These are phyloP conservation scores for Ottelia alismoides DNA, from an alignment of 106 monocot species.

Conservation along the genomic window DNA sequence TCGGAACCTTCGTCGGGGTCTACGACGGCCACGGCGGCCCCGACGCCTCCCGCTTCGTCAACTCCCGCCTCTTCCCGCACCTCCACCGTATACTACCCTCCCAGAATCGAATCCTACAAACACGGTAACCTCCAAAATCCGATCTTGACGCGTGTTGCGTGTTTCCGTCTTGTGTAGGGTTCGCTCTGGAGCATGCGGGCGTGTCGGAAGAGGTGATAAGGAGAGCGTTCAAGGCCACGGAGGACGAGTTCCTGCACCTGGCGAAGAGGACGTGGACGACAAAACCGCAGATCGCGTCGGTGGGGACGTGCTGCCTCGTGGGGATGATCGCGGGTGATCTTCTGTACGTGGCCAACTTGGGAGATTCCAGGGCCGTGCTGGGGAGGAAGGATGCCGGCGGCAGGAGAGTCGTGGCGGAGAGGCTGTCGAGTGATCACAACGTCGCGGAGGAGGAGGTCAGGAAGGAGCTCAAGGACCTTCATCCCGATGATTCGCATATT, in stretches of 20 bases:
- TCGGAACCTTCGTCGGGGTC: constrained; percentile 34
- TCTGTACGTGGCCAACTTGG: constrained; percentile 70
- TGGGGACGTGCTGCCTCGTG: constrained; percentile 61
- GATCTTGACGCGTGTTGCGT: not conserved
- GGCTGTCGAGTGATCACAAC: constrained; percentile 58
- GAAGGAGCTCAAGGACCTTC: constrained; percentile 39
- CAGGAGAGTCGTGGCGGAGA: constrained; percentile 34
- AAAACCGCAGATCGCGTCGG: constrained; percentile 58
- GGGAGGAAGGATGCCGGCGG: constrained; percentile 22
- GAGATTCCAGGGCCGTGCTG: constrained; percentile 73
- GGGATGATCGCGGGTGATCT: constrained; percentile 47
- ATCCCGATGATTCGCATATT: constrained; percentile 77
- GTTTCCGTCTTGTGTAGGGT: constrained; percentile 6
- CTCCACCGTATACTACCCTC: constrained; percentile 19
- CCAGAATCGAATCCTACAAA: no score
- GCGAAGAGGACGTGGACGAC: constrained; percentile 45
- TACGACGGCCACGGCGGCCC: constrained; percentile 57
- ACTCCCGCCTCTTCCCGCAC: constrained; percentile 24
- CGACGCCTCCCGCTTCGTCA: constrained; percentile 46
- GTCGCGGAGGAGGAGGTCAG: constrained; percentile 66
- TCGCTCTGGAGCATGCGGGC: constrained; percentile 39
- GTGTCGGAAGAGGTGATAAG: constrained; percentile 51
- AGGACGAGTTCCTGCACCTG: constrained; percentile 55
- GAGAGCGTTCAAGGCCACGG: constrained; percentile 51
- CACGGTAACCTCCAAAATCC: no score